These are phyloP conservation scores for Helotiales sp. DNA, from an alignment of 2,329 filamentous ascomycete species.

Conservation along the genomic window DNA sequence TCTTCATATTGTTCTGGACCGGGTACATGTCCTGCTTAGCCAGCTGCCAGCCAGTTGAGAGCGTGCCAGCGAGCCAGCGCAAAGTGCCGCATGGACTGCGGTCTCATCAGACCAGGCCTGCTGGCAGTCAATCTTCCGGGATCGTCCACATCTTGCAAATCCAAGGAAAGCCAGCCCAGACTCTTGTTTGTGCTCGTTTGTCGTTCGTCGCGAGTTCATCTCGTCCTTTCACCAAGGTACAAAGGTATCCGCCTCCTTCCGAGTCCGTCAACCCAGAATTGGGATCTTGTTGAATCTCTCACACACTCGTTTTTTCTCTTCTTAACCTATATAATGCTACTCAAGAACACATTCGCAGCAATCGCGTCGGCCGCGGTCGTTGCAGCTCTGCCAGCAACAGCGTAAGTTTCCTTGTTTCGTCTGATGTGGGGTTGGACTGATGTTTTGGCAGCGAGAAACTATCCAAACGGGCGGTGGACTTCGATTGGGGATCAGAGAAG, in stretches of 20 bases:
- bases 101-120: no score
- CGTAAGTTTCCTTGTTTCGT: slow-evolving; percentile 2
- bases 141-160: neutral
- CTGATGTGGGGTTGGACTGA: neutral
- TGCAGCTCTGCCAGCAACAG: slow-evolving; percentile 9
- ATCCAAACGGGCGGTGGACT: slow-evolving; percentile 37
- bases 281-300: neutral
- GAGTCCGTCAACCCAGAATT: neutral
- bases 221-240: no score
- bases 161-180: neutral
- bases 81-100: slow-evolving; percentile 8
- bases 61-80: slow-evolving; percentile 15
- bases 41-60: no score
- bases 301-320: slow-evolving; percentile 7
- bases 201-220: no score
- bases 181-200: neutral
- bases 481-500: slow-evolving; percentile 49
- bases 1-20: neutral
- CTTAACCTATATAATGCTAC: slow-evolving; percentile 19
- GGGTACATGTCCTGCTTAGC: neutral
- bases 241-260: no score
- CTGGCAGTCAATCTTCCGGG: neutral
- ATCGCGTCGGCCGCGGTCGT: slow-evolving; percentile 14
- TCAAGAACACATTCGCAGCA: slow-evolving; percentile 17
- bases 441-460: slow-evolving; percentile 10